Evolutionary conservation across 2,329 filamentous ascomycete genomes (phyloP).

Genomic region (Ciborinia camelliae): DNA sequence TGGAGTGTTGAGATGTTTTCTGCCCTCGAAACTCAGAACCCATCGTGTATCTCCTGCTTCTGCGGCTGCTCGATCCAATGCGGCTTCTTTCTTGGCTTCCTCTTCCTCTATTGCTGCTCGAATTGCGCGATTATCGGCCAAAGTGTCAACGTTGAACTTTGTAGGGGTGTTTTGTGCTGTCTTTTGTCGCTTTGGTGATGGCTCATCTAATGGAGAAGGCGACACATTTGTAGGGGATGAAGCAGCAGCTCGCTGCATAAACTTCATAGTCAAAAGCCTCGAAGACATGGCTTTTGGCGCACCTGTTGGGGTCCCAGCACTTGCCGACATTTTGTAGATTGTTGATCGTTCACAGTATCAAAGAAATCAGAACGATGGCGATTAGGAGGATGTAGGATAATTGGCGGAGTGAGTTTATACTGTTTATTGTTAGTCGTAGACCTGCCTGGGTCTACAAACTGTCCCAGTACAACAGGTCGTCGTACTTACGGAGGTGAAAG

Average conservation of each 20-base stretch:
- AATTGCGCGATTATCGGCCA: constrained; percentile 57
- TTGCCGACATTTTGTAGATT: constrained; percentile 30
- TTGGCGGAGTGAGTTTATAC: not conserved
- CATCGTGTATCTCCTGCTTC: constrained; percentile 69
- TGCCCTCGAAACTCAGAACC: constrained; percentile 60
- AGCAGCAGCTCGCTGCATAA: constrained; percentile 86
- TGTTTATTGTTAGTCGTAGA: not conserved
- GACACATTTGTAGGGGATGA: constrained; percentile 47
- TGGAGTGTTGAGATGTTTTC: constrained; percentile 32
- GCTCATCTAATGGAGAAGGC: constrained; percentile 48
- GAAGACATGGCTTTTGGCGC: constrained; percentile 75
- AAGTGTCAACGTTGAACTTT: constrained; percentile 42
- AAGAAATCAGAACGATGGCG: not conserved
- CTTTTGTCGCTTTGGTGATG: constrained; percentile 63
- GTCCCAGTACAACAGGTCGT: not conserved
- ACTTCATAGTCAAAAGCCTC: constrained; percentile 90
- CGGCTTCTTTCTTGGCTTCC: constrained; percentile 60
- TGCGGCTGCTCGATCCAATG: constrained; percentile 59
- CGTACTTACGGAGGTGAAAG: constrained; percentile 16
- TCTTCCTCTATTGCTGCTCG: constrained; percentile 63
- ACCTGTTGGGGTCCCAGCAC: constrained; percentile 27
- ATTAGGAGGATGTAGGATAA: not conserved
- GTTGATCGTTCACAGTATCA: not conserved
- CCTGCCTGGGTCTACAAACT: not conserved
- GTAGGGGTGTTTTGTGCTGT: constrained; percentile 39